Evolutionary conservation across 2,329 filamentous ascomycete species (phyloP), one percentile per base, ranked within the genome.

Genomic region (Teratosphaeria nubilosa): DNA sequence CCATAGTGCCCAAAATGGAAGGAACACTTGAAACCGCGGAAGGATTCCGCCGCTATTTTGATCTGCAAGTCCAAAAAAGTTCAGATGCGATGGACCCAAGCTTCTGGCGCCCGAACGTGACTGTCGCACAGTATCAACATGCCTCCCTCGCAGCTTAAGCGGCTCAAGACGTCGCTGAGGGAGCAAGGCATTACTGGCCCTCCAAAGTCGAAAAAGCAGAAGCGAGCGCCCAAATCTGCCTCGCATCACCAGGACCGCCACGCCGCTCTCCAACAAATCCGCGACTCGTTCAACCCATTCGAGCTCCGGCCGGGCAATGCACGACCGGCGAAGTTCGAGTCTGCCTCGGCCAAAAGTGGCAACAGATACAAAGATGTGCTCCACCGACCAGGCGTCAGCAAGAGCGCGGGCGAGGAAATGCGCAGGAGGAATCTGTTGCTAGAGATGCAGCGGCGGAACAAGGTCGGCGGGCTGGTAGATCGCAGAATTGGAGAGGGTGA

Each of bases 221-320:
- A 89, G 73, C 88, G 89, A 68, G 85, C 87, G 70, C 59, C 63
- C 27, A 60, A 63, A 45, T 60, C 58, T 20, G 84, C 82, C 58
- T n/a, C 32, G 22, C 24, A 81, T 80, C 62, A 83, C 82, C 62
- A 86, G 92, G 88, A 90, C 74, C 86, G 89, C 60, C 83, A 87
- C 69, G 86, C 85, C 58, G 89, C 91, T 16, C 80, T 99, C 62
- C 85, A 88, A 66, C 84, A 83, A 58, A 96, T 99, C 71, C 87
- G 94, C 70, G 91, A 97, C 69, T 87, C 91, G 65, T 97, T 97
- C 82, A 99, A 99, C 72, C 94, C 94, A 0, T 99, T 99, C 74
- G 94, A 99, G 70, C 83, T 96, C 72, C 84, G 88, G 59, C 85
- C 87, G 48, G 60, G 61, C 13, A 61, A 58, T 24, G 80, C 86